These are phyloP conservation scores for Penicillium argentinense DNA, from an alignment of 495 filamentous ascomycete species.

Conservation along the genomic window DNA sequence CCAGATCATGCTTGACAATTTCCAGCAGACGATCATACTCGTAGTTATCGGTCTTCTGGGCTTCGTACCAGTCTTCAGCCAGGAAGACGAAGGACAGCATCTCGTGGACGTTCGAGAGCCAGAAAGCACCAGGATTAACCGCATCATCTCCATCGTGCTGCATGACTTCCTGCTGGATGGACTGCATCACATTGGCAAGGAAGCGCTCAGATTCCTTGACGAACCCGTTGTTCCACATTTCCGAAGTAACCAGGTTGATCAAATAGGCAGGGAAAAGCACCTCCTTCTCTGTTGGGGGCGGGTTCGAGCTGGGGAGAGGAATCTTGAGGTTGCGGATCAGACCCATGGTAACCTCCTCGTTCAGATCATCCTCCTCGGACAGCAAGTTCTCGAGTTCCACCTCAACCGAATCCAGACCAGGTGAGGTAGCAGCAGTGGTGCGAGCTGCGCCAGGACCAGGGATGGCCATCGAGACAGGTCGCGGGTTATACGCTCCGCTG, in stretches of 20 bases:
- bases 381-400: conserved; percentile 89
- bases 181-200: conserved; percentile 98
- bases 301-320: conserved; percentile 76
- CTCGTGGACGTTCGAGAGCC: conserved; percentile 98
- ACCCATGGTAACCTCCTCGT: conserved; percentile 94
- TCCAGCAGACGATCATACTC: conserved; percentile 97
- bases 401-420: conserved; percentile 85
- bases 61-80: conserved; percentile 99
- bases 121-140: conserved; percentile 96
- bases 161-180: conserved; percentile 99
- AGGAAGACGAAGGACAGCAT: conserved; percentile 99
- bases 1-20: conserved; percentile 98
- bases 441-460: conserved; percentile 61
- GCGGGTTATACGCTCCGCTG: conserved; percentile 87
- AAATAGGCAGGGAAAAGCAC: conserved; percentile 97
- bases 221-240: conserved; percentile 99
- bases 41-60: conserved; percentile 98
- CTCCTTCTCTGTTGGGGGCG: conserved; percentile 94
- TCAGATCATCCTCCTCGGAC: conserved; percentile 90
- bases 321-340: conserved; percentile 96
- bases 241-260: conserved; percentile 97
- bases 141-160: conserved; percentile 96
- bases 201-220: conserved; percentile 99
- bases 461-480: conserved; percentile 92
- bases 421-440: conserved; percentile 68